Percentiles rank a stretch among this genome's conserved stretches.
These are phyloP conservation scores for Polytrichum formosum DNA, from an alignment of 225 moss, liverwort and hornwort genomes.

Conservation along the genomic window DNA sequence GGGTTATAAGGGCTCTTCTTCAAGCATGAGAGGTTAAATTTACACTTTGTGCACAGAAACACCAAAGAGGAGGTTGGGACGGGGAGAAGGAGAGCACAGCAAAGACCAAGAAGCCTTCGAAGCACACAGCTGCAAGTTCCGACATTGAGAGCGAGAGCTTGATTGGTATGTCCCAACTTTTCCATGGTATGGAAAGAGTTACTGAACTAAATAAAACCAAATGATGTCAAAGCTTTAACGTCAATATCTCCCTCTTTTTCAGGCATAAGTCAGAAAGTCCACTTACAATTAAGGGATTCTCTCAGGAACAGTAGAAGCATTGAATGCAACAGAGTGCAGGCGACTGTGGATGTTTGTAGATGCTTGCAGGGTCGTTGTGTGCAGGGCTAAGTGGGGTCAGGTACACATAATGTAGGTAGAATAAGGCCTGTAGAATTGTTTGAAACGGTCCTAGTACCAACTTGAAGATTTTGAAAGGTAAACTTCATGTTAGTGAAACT, in stretches of 20 bases:
- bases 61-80: conserved; percentile 50
- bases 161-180: conserved; percentile 30
- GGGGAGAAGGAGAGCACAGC: conserved; percentile 68
- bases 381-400: not conserved
- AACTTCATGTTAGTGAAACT: too few relatives aligned
- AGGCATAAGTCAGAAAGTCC: too few relatives aligned
- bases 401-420: too few relatives aligned
- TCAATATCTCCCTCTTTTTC: too few relatives aligned
- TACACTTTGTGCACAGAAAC: conserved; percentile 51
- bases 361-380: not conserved
- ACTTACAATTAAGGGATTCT: not conserved
- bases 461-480: too few relatives aligned
- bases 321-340: not conserved
- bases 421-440: too few relatives aligned
- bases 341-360: not conserved
- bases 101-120: conserved; percentile 60
- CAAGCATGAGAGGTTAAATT: conserved; percentile 16
- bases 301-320: not conserved
- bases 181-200: too few relatives aligned
- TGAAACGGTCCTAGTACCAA: too few relatives aligned
- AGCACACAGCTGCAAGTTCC: conserved; percentile 32
- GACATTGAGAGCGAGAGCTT: conserved; percentile 32
- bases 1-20: conserved; percentile 5
- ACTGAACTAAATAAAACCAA: too few relatives aligned
- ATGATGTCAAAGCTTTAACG: too few relatives aligned